phyloP scores from a whole-genome alignment of 164 flowering plant species.

The Nymphaea thermarum region DNA sequence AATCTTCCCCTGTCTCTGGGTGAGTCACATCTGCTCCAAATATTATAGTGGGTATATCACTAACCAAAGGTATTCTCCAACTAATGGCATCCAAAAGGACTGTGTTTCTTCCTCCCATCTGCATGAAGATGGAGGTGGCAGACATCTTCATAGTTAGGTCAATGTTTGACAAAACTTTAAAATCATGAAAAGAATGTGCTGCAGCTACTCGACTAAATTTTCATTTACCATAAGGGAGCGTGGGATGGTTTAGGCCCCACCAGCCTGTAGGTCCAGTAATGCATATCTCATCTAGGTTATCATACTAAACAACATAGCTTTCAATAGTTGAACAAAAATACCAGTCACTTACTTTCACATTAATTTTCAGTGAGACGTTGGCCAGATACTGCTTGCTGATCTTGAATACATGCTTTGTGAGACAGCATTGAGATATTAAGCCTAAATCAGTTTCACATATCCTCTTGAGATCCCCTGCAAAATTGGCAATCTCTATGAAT shows the following conservation, averaged over 20 bases:
- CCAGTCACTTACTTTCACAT: conserved; percentile 32
- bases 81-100: conserved; percentile 43
- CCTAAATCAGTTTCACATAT: conserved; percentile 51
- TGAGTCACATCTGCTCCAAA: conserved; percentile 61
- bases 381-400: conserved; percentile 35
- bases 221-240: no score
- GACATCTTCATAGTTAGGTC: neutral
- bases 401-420: conserved; percentile 30
- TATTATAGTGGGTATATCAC: conserved; percentile 47
- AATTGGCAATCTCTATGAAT: neutral
- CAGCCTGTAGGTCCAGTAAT: no score
- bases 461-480: conserved; percentile 39
- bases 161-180: neutral
- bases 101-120: conserved; percentile 53
- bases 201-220: no score
- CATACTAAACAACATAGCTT: no score
- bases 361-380: conserved; percentile 31
- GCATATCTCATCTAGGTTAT: no score
- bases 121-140: neutral
- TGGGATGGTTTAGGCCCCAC: no score
- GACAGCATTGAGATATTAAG: conserved; percentile 44
- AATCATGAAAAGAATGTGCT: no score
- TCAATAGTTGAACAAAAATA: no score
- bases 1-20: conserved; percentile 42
- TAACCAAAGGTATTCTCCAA: conserved; percentile 39